Evolutionary conservation across 2,329 filamentous ascomycete genomes (phyloP).

Genomic region (Aspergillus latus): DNA sequence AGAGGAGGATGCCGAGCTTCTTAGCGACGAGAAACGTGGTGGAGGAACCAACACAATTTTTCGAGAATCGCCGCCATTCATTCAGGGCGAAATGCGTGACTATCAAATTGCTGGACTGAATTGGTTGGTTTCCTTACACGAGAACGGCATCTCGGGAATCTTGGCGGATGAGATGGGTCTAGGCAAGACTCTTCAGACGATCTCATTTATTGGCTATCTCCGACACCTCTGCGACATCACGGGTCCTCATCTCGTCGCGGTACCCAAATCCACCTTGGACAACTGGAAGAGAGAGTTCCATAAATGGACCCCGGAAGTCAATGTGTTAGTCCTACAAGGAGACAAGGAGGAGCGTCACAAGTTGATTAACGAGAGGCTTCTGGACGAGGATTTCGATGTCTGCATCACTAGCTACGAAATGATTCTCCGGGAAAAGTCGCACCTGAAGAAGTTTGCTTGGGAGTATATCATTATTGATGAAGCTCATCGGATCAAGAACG

Average conservation of each 20-base stretch:
- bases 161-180: constrained; percentile 98
- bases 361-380: constrained; percentile 85
- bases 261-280: constrained; percentile 95
- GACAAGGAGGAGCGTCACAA: constrained; percentile 88
- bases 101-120: constrained; percentile 96
- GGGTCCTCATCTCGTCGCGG: constrained; percentile 85
- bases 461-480: constrained; percentile 99
- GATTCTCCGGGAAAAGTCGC: constrained; percentile 91
- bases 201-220: constrained; percentile 92
- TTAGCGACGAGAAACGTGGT: constrained; percentile 83
- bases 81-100: constrained; percentile 87
- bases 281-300: constrained; percentile 97
- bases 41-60: constrained; percentile 86
- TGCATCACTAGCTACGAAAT: constrained; percentile 99
- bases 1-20: constrained; percentile 89
- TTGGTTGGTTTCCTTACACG: constrained; percentile 95
- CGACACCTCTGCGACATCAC: constrained; percentile 86
- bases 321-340: constrained; percentile 90
- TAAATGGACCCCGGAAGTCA: constrained; percentile 92
- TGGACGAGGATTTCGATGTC: constrained; percentile 94
- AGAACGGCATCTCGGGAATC: constrained; percentile 98
- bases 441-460: constrained; percentile 97
- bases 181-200: constrained; percentile 96
- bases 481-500: constrained; percentile 98
- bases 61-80: constrained; percentile 86